phyloP scores from a whole-genome alignment of 75 land plant species.

The Sequoia sempervirens region DNA sequence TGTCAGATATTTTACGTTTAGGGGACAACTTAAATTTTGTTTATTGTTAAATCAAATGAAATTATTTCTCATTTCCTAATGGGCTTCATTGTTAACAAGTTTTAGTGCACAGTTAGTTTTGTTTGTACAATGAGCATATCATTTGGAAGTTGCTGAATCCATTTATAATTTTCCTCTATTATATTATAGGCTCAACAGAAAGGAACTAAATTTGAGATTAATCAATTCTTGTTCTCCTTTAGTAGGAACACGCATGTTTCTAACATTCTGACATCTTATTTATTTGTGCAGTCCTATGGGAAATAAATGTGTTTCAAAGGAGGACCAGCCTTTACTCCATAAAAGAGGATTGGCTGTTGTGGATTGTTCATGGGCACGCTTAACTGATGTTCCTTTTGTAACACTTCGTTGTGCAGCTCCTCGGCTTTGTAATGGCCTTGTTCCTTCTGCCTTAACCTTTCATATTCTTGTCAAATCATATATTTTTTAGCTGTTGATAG shows the following conservation, averaged over 20 bases:
- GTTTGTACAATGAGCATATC: not conserved
- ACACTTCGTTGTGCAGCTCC: slow-evolving; percentile 81
- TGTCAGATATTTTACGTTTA: not conserved
- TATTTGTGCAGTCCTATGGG: slow-evolving; percentile 81
- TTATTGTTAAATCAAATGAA: not conserved
- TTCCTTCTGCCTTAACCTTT: not conserved
- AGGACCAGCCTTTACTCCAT: slow-evolving; percentile 59
- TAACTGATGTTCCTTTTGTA: slow-evolving; percentile 84
- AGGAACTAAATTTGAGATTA: not conserved
- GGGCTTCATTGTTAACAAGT: not conserved
- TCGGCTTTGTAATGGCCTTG: slow-evolving; percentile 63
- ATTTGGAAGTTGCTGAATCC: not conserved
- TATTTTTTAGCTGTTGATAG: not conserved
- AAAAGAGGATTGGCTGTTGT: slow-evolving; percentile 88
- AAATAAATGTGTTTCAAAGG: slow-evolving; percentile 75
- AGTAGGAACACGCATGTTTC: not conserved
- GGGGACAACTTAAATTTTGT: not conserved
- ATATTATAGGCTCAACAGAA: not conserved
- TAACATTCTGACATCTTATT: not conserved
- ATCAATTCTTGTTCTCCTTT: not conserved
- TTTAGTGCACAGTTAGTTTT: not conserved
- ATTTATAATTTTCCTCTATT: not conserved
- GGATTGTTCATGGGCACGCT: slow-evolving; percentile 94
- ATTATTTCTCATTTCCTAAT: not conserved
- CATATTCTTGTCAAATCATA: not conserved